Evolutionary conservation across 345 rosid genomes (phyloP).

Genomic region (Euphorbia lathyris): DNA sequence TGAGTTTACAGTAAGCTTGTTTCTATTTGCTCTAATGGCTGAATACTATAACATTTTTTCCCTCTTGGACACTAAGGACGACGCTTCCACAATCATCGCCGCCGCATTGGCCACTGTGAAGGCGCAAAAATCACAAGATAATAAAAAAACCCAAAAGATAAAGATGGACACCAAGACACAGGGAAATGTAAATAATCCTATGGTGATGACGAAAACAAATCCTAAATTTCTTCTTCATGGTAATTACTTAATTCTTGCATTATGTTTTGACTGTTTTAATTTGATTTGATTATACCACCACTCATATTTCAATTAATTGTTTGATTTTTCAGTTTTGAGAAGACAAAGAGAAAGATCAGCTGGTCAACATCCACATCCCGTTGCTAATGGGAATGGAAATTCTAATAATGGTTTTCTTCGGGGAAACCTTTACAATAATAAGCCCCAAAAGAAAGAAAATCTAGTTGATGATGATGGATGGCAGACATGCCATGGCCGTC

Average conservation of each 20-base stretch:
- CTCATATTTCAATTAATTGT: not conserved
- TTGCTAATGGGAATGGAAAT: not conserved
- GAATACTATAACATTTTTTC: not conserved
- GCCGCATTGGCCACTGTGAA: not conserved
- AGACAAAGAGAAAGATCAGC: not conserved
- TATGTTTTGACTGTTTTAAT: not conserved
- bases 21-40: too few relatives aligned
- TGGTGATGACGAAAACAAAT: not conserved
- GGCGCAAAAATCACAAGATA: not conserved
- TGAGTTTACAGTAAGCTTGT: too few relatives aligned
- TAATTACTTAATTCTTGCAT: not conserved
- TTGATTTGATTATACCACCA: not conserved
- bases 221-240: not conserved
- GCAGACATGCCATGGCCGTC: too few relatives aligned
- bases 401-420: not conserved
- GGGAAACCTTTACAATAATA: not conserved
- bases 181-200: not conserved
- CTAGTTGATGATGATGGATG: too few relatives aligned
- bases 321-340: not conserved
- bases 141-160: not conserved
- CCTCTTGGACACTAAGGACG: conserved; percentile 7
- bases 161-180: not conserved
- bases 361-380: not conserved
- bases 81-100: not conserved
- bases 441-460: not conserved